Evolutionary conservation across 768 basidiomycete genomes (phyloP), one percentile per base, ranked within the genome.

Genomic region (Galerina marginata): DNA sequence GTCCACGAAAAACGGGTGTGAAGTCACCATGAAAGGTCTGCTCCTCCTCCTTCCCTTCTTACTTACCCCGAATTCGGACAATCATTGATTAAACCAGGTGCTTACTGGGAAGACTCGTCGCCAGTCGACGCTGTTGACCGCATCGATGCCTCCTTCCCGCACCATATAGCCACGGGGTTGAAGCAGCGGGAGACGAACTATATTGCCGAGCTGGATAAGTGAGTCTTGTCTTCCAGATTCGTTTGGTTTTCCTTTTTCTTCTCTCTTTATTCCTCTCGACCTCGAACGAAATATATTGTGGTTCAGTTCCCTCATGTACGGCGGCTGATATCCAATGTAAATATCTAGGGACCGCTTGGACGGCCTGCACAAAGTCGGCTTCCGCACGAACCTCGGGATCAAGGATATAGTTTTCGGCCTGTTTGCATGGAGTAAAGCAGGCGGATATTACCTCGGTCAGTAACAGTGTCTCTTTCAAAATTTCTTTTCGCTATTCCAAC

Each of bases 51-150:
- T 29, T 6, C 6, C 7, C 29, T 29, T 51, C 20, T 20, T 20
- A 20, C 20, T 20, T n/a, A n/a, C n/a, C n/a, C n/a, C n/a, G n/a
- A n/a, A n/a, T n/a, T 58, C 3, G n/a, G n/a, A n/a, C n/a, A n/a
- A n/a, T 29, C 6, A 20, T 29, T 51, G 6, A 33, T 55, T 40
- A 45, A 4, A 2, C 6, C 26, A 75, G 75, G 66, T 6, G 26
- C 71, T 1, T 88, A 84, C 71, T 72, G 71, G 37, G 86, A 86
- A 64, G 75, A 72, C n/a, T 77, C 72, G 0, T 83, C 84, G 6
- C 79, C 83, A 0, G 70, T 74, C 10, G 82, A 86, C 46, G 69
- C 83, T 40, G 81, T 79, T 14, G 86, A 88, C 64, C 64, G 81
- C 42, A 65, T 86, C 36, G 77, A 69, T 59, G 81, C 81, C 1